phyloP scores from a whole-genome alignment of 225 moss, liverwort and hornwort species.

The Anthoceros angustus region DNA sequence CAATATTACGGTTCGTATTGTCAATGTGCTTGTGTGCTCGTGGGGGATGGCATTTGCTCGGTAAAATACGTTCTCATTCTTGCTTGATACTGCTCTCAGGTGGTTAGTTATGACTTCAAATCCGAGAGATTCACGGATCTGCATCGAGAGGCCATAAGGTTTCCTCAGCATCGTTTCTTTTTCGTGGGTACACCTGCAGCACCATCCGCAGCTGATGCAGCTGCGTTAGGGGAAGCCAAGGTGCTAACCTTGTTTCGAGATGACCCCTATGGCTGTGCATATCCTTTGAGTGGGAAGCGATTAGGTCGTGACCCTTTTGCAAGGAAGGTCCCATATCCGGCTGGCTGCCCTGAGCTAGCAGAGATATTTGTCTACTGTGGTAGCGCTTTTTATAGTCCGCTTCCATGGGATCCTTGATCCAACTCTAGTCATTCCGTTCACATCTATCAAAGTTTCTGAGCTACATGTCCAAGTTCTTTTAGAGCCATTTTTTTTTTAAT shows the following conservation, averaged over 20 bases:
- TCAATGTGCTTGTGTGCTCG: background rate
- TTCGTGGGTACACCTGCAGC: slow-evolving; percentile 50
- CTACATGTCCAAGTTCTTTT: no score
- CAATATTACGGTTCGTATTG: slow-evolving; percentile 48
- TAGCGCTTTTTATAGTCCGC: background rate
- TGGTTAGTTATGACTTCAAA: slow-evolving; percentile 89
- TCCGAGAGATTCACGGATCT: slow-evolving; percentile 47
- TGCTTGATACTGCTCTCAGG: slow-evolving; percentile 18
- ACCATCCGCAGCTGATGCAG: slow-evolving; percentile 28
- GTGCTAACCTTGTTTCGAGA: slow-evolving; percentile 47
- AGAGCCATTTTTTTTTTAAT: no score
- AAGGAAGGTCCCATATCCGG: slow-evolving; percentile 66
- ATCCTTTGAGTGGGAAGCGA: slow-evolving; percentile 46
- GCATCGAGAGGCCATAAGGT: slow-evolving; percentile 60
- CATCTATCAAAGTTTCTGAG: no score
- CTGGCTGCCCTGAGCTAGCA: slow-evolving; percentile 77
- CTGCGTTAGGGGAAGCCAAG: slow-evolving; percentile 41
- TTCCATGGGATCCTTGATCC: background rate
- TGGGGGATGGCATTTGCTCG: background rate
- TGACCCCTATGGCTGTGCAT: slow-evolving; percentile 81
- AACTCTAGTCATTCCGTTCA: background rate
- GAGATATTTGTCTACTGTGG: slow-evolving; percentile 64
- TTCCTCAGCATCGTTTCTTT: slow-evolving; percentile 46
- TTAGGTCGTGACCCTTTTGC: slow-evolving; percentile 66
- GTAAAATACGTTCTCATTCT: background rate